Base-by-base conservation (phyloP, 495 filamentous ascomycete species). In the Xylaria intraflava region DNA sequence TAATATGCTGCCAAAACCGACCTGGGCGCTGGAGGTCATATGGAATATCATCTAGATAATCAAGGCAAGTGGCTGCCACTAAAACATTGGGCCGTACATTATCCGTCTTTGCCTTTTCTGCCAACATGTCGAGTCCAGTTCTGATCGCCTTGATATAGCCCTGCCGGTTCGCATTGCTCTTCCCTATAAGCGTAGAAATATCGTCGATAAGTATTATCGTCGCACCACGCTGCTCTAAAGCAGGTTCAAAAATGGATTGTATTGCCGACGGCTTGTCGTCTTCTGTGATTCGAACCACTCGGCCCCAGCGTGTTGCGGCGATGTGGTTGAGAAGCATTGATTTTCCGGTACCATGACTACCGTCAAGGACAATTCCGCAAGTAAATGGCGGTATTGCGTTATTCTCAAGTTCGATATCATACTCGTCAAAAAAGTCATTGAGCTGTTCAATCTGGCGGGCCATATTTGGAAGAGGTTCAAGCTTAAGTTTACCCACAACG, bases 161-260 rank as follows among this genome's bases (percentile, higher is more conserved):
- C 9, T 67, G 65, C 17, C 74, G 71, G 49, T 75, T 72, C 26
- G 68, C 67, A 29, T 77, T 71, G 6, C 81, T 79, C 57, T 85
- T 89, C 12, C 82, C 81, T 43, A 88, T 86, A 23, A 96, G 69
- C 47, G 75, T 75, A 46, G 95, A 87, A 26, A 96, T 68, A 51
- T 89, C 77, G 64, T 96, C 90, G 35, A 96, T 85, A 12, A 95
- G 71, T 27, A 98, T 77, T 5, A 93, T 78, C 57, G 89, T 89
- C 1, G 93, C 90, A 11, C 55, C 60, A 65, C 90, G 84, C 53
- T 77, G 75, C 6, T 77, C 75, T 43, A 72, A 70, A 9, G 93
- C 92, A 52, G 86, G 81, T 36, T 81, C 77, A 65, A 98, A 95
- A 0, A 78, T 66, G 48, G 82, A 81, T 44, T 83, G 76, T 29